Base-by-base conservation (phyloP, 2,329 filamentous ascomycete genomes). In the Juglanconis juglandina region DNA sequence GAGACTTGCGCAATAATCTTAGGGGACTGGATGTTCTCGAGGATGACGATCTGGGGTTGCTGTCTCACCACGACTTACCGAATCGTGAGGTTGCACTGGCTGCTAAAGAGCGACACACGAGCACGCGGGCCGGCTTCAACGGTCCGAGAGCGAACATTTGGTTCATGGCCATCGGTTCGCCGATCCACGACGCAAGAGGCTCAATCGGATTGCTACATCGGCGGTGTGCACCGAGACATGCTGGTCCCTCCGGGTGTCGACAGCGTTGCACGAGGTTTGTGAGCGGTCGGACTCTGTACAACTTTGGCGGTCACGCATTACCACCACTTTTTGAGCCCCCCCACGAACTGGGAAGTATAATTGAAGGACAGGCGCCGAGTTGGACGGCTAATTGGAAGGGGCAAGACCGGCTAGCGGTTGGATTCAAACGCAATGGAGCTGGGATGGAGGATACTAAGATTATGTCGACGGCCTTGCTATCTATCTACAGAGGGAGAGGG, bases 1-100 rank as follows among this genome's bases (percentile, higher is more conserved):
- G 34, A 59, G 59, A 53, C 17, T 64, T 44, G 39, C 60, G 30
- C 62, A 64, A 55, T 64, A 63, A 50, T 55, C 33, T 24, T 42
- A 13, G 4, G 37, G 37, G 37, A 39, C 11, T 39, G 7, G 11
- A n/a, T 24, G 44, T 30, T 14, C 17, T n/a, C 5, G 24, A 32
- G 17, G 24, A 32, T 32, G 9, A 32, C 32, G n/a, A 17, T 13
- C 46, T 3, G 32, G 46, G 17, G 17, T 24, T 17, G n/a, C 24
- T 13, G 17, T 48, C 17, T 32, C 17, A 32, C 46, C 47, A 48
- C 30, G 14, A 6, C 41, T 42, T 5, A 5, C 41, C 41, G 41
- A 42, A 5, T 42, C 41, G 41, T 13, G 5, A 5, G 46, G 46
- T 48, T 8, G 8, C 8, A 32, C 6, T 24, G 17, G 24, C 8